Percentiles rank a stretch among this genome's conserved stretches.
These are phyloP conservation scores for Aspergillus alliaceus DNA, from an alignment of 2,329 filamentous ascomycete species.

Conservation along the genomic window DNA sequence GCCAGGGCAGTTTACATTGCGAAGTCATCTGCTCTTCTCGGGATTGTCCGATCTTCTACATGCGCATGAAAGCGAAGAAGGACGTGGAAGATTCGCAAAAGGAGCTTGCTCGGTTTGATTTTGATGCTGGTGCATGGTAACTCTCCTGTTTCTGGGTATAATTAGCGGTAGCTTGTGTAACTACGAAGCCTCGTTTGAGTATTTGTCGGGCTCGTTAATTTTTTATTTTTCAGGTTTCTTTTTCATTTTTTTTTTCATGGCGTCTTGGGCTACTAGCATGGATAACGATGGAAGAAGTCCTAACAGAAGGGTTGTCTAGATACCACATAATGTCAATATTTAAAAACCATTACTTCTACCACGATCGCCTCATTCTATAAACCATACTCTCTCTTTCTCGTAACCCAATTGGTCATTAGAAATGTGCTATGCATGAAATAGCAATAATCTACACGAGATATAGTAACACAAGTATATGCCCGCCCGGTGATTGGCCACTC, in stretches of 20 bases:
- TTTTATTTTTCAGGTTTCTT: too few species aligned
- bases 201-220: neutral
- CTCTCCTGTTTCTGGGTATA: neutral
- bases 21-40: conserved; percentile 96
- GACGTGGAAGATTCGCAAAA: conserved; percentile 93
- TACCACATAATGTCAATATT: conserved; percentile 1
- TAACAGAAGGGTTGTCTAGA: neutral
- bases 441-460: too few species aligned
- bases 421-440: too few species aligned
- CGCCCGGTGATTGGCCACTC: too few species aligned
- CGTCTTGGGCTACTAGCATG: conserved; percentile 12
- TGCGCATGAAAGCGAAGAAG: conserved; percentile 99
- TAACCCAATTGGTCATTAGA: too few species aligned
- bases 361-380: too few species aligned
- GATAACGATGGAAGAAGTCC: neutral
- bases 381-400: too few species aligned
- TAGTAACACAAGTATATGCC: too few species aligned
- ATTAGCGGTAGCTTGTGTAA: conserved; percentile 16
- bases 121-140: conserved; percentile 72
- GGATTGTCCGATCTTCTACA: conserved; percentile 99
- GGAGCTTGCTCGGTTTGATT: conserved; percentile 86
- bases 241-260: conserved; percentile 5
- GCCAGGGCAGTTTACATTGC: conserved; percentile 96
- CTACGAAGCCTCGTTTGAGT: conserved; percentile 3
- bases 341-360: neutral